phyloP scores from a whole-genome alignment of 1,139 yeast species.

The Saccharomyces hybrid region DNA sequence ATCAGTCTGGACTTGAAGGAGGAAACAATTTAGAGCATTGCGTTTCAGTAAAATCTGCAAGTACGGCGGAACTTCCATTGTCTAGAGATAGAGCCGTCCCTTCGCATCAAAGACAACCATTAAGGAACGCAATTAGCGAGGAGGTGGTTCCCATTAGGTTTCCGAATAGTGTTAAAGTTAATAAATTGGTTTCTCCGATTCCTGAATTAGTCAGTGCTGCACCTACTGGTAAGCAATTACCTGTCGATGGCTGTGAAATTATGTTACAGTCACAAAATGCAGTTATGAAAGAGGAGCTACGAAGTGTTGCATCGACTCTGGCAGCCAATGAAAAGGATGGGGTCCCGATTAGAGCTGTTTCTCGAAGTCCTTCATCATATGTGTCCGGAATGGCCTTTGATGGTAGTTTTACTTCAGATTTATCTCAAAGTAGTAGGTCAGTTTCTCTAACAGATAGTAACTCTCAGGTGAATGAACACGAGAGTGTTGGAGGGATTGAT shows the following conservation, averaged over 20 bases:
- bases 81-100: background rate
- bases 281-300: background rate
- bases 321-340: conserved; percentile 2
- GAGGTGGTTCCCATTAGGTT: background rate
- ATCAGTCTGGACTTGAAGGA: background rate
- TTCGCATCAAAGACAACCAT: background rate
- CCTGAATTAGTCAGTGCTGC: too few relatives aligned
- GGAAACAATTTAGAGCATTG: background rate
- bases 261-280: background rate
- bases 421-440: background rate
- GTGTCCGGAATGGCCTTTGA: background rate
- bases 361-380: background rate
- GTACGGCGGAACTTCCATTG: too few relatives aligned
- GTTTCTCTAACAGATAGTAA: background rate
- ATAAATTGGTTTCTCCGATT: background rate
- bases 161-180: background rate
- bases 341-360: background rate
- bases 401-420: background rate
- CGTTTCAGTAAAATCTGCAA: background rate
- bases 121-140: background rate
- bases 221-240: too few relatives aligned
- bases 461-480: background rate
- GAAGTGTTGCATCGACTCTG: conserved; percentile 1
- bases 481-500: conserved; percentile 1
- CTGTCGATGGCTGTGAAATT: background rate